Evolutionary conservation across 2,329 filamentous ascomycete genomes (phyloP).

Genomic region (Macroventuria anomochaeta): DNA sequence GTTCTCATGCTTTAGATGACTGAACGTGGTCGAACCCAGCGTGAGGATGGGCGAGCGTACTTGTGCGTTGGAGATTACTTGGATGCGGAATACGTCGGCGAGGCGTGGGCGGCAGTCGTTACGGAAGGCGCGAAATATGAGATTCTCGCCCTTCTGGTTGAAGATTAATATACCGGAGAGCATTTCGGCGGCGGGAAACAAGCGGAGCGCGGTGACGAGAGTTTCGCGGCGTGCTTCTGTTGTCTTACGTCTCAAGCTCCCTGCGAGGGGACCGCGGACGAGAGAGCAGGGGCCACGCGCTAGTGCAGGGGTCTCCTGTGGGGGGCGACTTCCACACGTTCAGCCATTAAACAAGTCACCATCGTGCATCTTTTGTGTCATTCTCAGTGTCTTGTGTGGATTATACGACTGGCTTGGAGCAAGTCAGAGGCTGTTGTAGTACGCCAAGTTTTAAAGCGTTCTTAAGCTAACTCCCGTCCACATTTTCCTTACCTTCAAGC

Average conservation of each 20-base stretch:
- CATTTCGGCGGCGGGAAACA: conserved; percentile 62
- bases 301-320: conserved; percentile 13
- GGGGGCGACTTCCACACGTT: background rate
- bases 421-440: too few species aligned
- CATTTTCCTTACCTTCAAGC: too few species aligned
- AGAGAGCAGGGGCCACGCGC: conserved; percentile 5
- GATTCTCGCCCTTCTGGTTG: conserved; percentile 99
- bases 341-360: too few species aligned
- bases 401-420: too few species aligned
- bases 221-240: conserved; percentile 3
- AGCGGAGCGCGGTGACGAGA: conserved; percentile 1
- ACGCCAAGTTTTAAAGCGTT: too few species aligned
- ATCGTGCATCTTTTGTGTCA: too few species aligned
- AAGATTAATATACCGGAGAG: conserved; percentile 96
- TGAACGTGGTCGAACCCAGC: conserved; percentile 96
- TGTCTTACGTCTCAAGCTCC: conserved; percentile 12
- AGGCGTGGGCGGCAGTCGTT: conserved; percentile 97
- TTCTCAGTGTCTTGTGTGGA: too few species aligned
- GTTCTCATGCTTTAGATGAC: conserved; percentile 99
- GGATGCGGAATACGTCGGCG: conserved; percentile 98
- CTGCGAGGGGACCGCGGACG: conserved; percentile 11
- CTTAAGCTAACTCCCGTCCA: too few species aligned
- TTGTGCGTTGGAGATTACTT: conserved; percentile 97
- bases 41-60: conserved; percentile 97
- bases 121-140: conserved; percentile 98